A percentile compares a stretch with the other conserved stretches of the same genome.
phyloP scores from a whole-genome alignment of 2,329 filamentous ascomycete genomes.

The Colletotrichum sp. region DNA sequence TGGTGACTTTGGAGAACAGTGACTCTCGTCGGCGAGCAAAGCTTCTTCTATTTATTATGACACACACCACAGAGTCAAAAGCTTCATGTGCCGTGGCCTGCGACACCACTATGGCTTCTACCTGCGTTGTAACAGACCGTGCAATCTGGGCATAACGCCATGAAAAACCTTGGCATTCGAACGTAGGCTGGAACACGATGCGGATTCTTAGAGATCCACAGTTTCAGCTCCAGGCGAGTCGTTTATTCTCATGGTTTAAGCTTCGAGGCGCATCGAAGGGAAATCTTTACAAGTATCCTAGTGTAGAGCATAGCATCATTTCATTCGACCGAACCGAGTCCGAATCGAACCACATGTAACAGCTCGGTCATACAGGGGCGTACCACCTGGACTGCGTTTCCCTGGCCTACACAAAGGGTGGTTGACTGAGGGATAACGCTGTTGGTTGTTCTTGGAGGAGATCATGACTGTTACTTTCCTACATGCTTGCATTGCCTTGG shows the following conservation, averaged over 20 bases:
- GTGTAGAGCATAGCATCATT: not conserved
- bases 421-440: not conserved
- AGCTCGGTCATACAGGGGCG: not conserved
- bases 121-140: not conserved
- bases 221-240: not conserved
- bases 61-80: not conserved
- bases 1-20: not conserved
- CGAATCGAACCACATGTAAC: not conserved
- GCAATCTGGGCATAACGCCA: not conserved
- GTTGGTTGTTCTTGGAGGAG: not conserved
- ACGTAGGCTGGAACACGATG: not conserved
- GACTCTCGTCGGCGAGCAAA: not conserved
- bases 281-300: not conserved
- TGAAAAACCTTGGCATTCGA: not conserved
- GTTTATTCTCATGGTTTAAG: not conserved
- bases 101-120: not conserved
- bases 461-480: not conserved
- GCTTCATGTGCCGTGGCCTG: not conserved
- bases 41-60: not conserved
- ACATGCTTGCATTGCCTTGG: not conserved
- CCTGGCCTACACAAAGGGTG: not conserved
- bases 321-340: not conserved
- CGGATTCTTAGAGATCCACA: not conserved
- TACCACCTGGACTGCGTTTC: not conserved
- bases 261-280: not conserved